Evolutionary conservation across 331 rosid species (phyloP).

Genomic region (Quercus lobata): DNA sequence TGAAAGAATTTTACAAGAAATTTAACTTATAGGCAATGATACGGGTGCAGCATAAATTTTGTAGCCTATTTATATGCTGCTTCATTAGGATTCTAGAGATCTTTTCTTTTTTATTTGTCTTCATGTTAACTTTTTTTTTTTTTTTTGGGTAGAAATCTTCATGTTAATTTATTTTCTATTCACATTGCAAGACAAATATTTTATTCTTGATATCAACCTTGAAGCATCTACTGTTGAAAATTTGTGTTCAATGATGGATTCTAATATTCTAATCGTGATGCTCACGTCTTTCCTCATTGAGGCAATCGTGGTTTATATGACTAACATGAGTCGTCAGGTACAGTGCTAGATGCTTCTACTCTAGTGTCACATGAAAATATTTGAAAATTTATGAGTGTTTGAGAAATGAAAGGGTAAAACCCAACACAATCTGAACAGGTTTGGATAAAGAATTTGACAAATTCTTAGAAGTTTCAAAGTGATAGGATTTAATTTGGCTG

Average conservation of each 20-base stretch:
- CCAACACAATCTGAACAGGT: no score
- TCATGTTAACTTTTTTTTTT: conserved; percentile 5
- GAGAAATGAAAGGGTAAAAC: no score
- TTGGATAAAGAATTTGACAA: no score
- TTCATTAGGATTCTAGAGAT: conserved; percentile 5
- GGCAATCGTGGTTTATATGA: not conserved
- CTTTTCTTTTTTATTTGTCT: not conserved
- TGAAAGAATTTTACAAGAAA: conserved; percentile 16
- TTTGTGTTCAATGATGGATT: not conserved
- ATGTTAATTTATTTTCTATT: not conserved
- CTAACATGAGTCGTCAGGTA: not conserved
- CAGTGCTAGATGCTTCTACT: not conserved
- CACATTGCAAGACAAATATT: not conserved
- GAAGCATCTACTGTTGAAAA: not conserved
- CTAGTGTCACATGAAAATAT: no score
- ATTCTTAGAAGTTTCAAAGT: no score
- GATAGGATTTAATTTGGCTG: no score
- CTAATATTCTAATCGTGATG: not conserved
- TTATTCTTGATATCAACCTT: not conserved
- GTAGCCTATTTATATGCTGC: conserved; percentile 45
- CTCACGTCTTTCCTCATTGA: not conserved
- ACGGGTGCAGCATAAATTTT: conserved; percentile 43
- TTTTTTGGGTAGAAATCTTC: not conserved
- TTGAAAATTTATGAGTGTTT: no score
- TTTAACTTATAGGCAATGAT: conserved; percentile 12